These are phyloP conservation scores for Emericellopsis cladophorae DNA, from an alignment of 2,329 filamentous ascomycete genomes.

Conservation along the genomic window DNA sequence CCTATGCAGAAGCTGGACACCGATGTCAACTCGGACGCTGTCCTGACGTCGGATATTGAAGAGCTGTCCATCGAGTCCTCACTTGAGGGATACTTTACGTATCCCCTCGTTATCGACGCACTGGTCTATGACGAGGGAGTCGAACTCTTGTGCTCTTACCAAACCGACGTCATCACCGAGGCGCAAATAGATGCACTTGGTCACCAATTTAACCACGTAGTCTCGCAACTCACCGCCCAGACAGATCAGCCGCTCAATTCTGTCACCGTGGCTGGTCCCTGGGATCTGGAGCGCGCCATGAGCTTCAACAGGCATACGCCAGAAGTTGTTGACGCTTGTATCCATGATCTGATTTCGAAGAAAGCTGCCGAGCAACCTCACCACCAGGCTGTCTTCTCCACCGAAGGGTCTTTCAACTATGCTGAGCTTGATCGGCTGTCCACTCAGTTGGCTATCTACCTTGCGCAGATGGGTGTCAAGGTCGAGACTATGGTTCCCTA, in stretches of 20 bases:
- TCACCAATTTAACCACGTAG: not conserved
- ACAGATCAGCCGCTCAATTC: not conserved
- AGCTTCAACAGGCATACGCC: slow-evolving; percentile 16
- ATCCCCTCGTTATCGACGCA: slow-evolving; percentile 1
- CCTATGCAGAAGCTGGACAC: slow-evolving; percentile 3
- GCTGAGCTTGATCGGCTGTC: slow-evolving; percentile 1
- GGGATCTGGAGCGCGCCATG: slow-evolving; percentile 8
- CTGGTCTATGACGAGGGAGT: not conserved
- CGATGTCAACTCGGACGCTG: slow-evolving; percentile 9
- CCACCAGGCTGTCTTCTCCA: slow-evolving; percentile 4
- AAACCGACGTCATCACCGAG: not conserved
- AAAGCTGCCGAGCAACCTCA: slow-evolving; percentile 1
- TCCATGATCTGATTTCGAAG: slow-evolving; percentile 4
- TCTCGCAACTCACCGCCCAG: not conserved
- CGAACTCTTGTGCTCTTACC: slow-evolving; percentile 2
- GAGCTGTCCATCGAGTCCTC: not conserved
- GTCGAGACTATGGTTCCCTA: slow-evolving; percentile 8
- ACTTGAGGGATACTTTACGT: slow-evolving; percentile 1
- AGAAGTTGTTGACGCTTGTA: not conserved
- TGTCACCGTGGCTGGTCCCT: slow-evolving; percentile 1
- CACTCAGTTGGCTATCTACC: not conserved
- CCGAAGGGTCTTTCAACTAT: slow-evolving; percentile 1
- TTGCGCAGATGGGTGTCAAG: slow-evolving; percentile 9
- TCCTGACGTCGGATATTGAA: not conserved
- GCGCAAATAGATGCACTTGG: not conserved